phyloP scores from a whole-genome alignment of 257 asterid species.

The Solanum pimpinellifolium region DNA sequence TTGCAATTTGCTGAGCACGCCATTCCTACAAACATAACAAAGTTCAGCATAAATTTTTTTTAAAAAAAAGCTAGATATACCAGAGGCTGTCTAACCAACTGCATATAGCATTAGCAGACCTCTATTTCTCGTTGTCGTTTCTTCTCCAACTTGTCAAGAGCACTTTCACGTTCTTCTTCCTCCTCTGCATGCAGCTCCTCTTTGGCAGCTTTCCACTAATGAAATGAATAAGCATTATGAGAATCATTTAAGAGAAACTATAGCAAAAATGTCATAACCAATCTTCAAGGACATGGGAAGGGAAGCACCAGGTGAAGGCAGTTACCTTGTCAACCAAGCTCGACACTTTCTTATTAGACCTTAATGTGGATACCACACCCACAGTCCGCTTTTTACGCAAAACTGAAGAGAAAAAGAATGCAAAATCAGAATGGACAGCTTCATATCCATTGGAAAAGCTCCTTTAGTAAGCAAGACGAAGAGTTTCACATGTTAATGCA shows the following conservation, averaged over 20 bases:
- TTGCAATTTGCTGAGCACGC: slow-evolving; percentile 84
- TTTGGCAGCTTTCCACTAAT: slow-evolving; percentile 98
- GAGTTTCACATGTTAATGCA: background rate
- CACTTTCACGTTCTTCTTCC: slow-evolving; percentile 73
- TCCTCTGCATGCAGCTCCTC: slow-evolving; percentile 82
- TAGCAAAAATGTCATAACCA: background rate
- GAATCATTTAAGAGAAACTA: background rate
- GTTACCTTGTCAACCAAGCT: slow-evolving; percentile 94
- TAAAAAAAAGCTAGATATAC: background rate
- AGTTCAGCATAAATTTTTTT: slow-evolving; percentile 6
- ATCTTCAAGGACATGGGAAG: background rate
- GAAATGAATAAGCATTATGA: background rate
- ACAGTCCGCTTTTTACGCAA: slow-evolving; percentile 68
- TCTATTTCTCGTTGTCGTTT: slow-evolving; percentile 81
- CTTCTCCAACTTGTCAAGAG: slow-evolving; percentile 64
- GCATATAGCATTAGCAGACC: slow-evolving; percentile 30
- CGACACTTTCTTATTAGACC: slow-evolving; percentile 89
- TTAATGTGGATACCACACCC: slow-evolving; percentile 59
- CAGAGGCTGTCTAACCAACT: background rate
- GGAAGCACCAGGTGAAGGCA: background rate
- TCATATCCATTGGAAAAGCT: background rate
- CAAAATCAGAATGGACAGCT: background rate
- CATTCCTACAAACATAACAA: slow-evolving; percentile 50
- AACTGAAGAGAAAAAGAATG: slow-evolving; percentile 24
- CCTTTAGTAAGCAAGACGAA: background rate